phyloP scores from a whole-genome alignment of 2,329 filamentous ascomycete species.

The Rhynchosporium graminicola region DNA sequence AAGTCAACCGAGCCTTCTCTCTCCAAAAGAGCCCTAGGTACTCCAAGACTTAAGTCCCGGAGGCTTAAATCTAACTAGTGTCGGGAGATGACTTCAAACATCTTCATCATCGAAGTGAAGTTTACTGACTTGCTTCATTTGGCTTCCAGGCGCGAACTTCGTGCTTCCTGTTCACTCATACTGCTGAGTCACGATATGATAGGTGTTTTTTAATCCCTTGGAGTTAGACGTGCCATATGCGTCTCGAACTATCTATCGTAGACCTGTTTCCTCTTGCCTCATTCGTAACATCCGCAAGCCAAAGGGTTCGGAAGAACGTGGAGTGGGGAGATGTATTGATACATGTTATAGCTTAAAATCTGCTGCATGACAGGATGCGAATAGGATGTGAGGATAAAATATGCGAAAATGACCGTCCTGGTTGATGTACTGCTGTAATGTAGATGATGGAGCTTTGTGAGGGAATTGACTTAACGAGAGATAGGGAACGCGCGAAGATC shows the following conservation, averaged over 20 bases:
- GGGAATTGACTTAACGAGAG: too few relatives aligned
- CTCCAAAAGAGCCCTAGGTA: neutral
- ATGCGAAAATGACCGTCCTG: too few relatives aligned
- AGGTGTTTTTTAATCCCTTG: neutral
- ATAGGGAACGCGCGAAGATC: too few relatives aligned
- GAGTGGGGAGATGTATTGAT: too few relatives aligned
- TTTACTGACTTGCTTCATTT: neutral
- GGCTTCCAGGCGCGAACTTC: neutral
- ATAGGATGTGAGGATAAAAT: too few relatives aligned
- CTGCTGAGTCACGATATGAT: neutral
- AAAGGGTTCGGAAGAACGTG: neutral
- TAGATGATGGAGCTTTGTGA: too few relatives aligned
- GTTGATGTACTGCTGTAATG: too few relatives aligned
- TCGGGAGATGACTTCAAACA: constrained; percentile 6
- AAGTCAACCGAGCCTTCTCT: neutral
- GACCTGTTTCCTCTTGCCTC: neutral
- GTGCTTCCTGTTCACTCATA: neutral
- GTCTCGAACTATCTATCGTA: neutral
- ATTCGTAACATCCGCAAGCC: neutral
- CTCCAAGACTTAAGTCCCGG: neutral
- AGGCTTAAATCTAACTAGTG: neutral
- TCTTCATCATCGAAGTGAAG: neutral
- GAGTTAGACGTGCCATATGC: neutral
- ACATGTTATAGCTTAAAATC: too few relatives aligned
- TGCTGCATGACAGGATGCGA: too few relatives aligned